These are phyloP conservation scores for Penicillium tannophilum DNA, from an alignment of 495 filamentous ascomycete genomes.

Conservation along the genomic window DNA sequence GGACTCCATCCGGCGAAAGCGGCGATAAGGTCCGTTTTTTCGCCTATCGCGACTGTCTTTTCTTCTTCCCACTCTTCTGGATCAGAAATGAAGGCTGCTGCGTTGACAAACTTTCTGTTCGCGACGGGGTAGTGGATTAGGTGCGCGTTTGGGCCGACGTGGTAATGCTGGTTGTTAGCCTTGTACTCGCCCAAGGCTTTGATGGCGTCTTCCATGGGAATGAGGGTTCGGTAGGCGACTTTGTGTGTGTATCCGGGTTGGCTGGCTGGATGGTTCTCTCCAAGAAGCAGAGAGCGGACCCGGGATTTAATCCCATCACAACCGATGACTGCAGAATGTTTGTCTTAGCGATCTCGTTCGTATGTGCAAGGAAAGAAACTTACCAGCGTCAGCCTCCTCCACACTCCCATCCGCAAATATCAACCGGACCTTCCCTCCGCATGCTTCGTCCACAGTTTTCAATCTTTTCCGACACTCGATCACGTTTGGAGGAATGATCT, in stretches of 20 bases:
- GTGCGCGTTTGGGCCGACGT: constrained; percentile 23
- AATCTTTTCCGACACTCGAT: constrained; percentile 12
- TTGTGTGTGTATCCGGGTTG: constrained; percentile 28
- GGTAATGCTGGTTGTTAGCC: constrained; percentile 7
- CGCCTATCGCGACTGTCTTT: not conserved
- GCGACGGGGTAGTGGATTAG: constrained; percentile 21
- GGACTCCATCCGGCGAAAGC: constrained; percentile 8
- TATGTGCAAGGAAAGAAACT: not conserved
- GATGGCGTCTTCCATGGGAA: constrained; percentile 23
- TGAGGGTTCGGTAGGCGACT: constrained; percentile 46
- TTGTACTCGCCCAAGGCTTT: constrained; percentile 11
- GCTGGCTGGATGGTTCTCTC: not conserved
- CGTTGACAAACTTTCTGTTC: constrained; percentile 27
- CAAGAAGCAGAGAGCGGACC: constrained; percentile 41
- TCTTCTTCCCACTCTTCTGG: constrained; percentile 7
- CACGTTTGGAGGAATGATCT: not conserved
- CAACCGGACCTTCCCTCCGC: not conserved
- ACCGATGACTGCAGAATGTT: constrained; percentile 43
- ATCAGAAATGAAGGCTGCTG: constrained; percentile 26
- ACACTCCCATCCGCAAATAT: not conserved
- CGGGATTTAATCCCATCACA: constrained; percentile 50
- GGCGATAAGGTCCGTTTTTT: not conserved
- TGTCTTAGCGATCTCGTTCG: not conserved
- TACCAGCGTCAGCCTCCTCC: not conserved
- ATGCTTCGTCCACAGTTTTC: not conserved